These are phyloP conservation scores for Phytophthora sansomeana DNA, from an alignment of 352 stramenopile species.

Conservation along the genomic window DNA sequence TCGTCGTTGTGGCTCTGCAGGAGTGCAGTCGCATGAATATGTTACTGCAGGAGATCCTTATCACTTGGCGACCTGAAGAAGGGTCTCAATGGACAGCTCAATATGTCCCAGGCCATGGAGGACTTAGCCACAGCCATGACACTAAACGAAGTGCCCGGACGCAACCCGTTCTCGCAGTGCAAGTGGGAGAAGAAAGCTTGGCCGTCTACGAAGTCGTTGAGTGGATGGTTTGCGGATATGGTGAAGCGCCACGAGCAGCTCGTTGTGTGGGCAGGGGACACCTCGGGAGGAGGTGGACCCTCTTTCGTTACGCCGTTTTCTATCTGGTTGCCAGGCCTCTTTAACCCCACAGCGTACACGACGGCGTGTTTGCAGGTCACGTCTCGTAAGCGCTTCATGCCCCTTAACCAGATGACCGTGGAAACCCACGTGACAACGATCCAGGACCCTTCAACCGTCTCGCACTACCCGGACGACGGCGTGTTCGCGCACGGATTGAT, in stretches of 20 bases:
- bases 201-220: constrained; percentile 94
- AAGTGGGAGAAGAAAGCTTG: constrained; percentile 97
- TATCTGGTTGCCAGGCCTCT: constrained; percentile 96
- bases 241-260: constrained; percentile 93
- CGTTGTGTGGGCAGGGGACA: constrained; percentile 85
- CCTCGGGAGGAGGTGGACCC: constrained; percentile 26
- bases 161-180: constrained; percentile 96
- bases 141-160: constrained; percentile 94
- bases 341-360: constrained; percentile 96
- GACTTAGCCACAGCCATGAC: constrained; percentile 92
- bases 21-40: constrained; percentile 96
- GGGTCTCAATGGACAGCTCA: constrained; percentile 95
- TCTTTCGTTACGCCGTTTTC: constrained; percentile 92
- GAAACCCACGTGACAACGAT: constrained; percentile 97
- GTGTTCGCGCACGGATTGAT: constrained; percentile 96
- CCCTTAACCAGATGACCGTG: constrained; percentile 96
- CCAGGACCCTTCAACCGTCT: constrained; percentile 82
- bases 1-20: constrained; percentile 95
- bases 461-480: constrained; percentile 90
- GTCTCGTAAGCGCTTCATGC: constrained; percentile 91
- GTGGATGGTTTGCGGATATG: constrained; percentile 94
- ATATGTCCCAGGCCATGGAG: constrained; percentile 96
- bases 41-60: constrained; percentile 92
- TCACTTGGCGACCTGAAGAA: constrained; percentile 96
- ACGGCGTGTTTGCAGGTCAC: constrained; percentile 97